A percentile compares a stretch with the other conserved stretches of the same genome.
These are phyloP conservation scores for Daldinia loculata DNA, from an alignment of 495 filamentous ascomycete species.

Conservation along the genomic window DNA sequence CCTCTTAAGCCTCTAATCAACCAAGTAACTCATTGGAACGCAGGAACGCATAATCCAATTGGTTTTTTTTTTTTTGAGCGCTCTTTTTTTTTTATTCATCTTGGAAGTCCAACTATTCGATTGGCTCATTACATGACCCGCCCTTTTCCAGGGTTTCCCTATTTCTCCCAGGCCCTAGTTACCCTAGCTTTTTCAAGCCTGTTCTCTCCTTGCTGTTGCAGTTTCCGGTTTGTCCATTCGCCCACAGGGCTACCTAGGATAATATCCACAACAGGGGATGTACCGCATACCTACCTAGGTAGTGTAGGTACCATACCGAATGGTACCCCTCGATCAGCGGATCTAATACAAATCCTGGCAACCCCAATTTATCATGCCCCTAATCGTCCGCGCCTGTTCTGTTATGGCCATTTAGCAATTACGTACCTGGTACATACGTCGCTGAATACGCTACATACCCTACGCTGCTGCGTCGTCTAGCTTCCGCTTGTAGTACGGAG, in stretches of 20 bases:
- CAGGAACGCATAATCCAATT: conserved; percentile 34
- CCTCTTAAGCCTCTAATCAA: conserved; percentile 24
- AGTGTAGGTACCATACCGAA: conserved; percentile 29
- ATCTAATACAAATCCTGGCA: conserved; percentile 41
- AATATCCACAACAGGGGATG: conserved; percentile 15
- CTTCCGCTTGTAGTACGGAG: conserved; percentile 42
- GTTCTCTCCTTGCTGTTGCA: conserved; percentile 24
- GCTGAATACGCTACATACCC: conserved; percentile 11
- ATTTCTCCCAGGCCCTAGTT: conserved; percentile 20
- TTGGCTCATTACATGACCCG: conserved; percentile 21
- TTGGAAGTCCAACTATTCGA: conserved; percentile 15
- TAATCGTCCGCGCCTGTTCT: conserved; percentile 25
- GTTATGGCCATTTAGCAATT: conserved; percentile 36
- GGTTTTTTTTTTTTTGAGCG: conserved; percentile 18
- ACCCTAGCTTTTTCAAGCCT: conserved; percentile 8
- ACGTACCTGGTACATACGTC: conserved; percentile 22
- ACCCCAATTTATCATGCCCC: conserved; percentile 37
- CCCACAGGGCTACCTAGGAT: neutral
- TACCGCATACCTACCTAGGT: conserved; percentile 8
- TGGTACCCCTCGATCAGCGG: conserved; percentile 35
- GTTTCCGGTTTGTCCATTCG: conserved; percentile 30
- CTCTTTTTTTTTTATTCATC: conserved; percentile 26
- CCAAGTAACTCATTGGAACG: neutral
- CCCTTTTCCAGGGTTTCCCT: conserved; percentile 14
- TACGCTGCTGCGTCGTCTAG: conserved; percentile 23